Base-by-base conservation (phyloP, 192 early-diverging fungal genomes). In the Coemansia erecta region DNA sequence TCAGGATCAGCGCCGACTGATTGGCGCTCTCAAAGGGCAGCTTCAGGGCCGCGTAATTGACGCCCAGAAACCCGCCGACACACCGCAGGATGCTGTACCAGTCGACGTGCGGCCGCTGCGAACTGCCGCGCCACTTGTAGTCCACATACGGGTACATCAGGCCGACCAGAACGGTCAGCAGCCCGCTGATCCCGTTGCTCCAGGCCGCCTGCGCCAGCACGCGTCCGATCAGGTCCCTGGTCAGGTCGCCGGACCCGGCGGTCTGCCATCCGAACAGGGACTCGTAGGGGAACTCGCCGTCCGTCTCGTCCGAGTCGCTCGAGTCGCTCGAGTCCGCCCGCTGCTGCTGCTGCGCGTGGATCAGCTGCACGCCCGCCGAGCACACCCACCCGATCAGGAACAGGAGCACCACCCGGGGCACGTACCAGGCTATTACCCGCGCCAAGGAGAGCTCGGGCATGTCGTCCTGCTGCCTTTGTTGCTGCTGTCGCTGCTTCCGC, bases 21-120 rank as follows among this genome's bases (percentile, higher is more conserved):
- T 45, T 44, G 9, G 66, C 66, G 24, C 65, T 61, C 65, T 78
- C 70, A 52, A 78, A 78, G 40, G 75, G 75, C 50, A 78, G 66
- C 18, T 78, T 78, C 21, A 78, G 58, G 31, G 70, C 70, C 8
- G 75, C 75, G n/a, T 72, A 78, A 59, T 78, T 78, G 65, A 78
- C 62, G 37, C 66, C 75, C 39, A 78, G 64, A 22, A 78, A 78
- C 1, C 75, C 75, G 42, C 75, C 75, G 9, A 56, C 75, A 33
- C 75, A 72, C 54, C 75, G 53, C 17, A 78, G 50, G n/a, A 78
- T 66, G 21, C 68, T 65, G 51, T 78, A 63, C 69, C 69, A 78
- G 12, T 46, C 65, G 15, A 67, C 43, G 4, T 47, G 26, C n/a
- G n/a, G n/a, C 22, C 48, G 52, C 15, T 42, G 41, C 18, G 65